A percentile compares a stretch with the other conserved stretches of the same genome.
Evolutionary conservation across 345 rosid species (phyloP).

Genomic region (Noccaea caerulescens): DNA sequence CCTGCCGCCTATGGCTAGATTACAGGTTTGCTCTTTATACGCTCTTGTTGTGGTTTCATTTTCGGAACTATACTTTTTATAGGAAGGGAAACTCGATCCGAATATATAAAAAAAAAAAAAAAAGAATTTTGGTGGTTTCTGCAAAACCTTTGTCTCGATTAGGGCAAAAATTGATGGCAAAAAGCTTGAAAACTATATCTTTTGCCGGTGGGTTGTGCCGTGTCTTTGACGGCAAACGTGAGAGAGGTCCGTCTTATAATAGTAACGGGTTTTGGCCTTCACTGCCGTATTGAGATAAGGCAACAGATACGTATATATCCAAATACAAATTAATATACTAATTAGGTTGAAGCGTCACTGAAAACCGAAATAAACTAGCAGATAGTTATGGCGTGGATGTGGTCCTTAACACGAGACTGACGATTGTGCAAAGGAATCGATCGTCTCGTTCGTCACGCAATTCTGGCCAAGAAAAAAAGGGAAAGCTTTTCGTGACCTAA

Average conservation of each 20-base stretch:
- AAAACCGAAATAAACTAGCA: neutral
- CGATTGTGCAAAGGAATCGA: too few species aligned
- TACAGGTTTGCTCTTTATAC: conserved; percentile 19
- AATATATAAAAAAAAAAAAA: conserved; percentile 19
- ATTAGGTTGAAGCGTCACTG: neutral
- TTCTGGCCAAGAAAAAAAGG: too few species aligned
- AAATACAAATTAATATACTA: neutral
- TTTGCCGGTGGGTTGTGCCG: conserved; percentile 40
- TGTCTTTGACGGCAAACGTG: conserved; percentile 37
- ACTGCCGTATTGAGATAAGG: conserved; percentile 28
- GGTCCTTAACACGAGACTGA: neutral
- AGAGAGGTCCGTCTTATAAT: conserved; percentile 4
- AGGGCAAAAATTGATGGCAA: conserved; percentile 31
- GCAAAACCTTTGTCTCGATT: conserved; percentile 21
- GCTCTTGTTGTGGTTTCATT: conserved; percentile 29
- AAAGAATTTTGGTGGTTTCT: conserved; percentile 30
- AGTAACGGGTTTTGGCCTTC: conserved; percentile 20
- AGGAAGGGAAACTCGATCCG: conserved; percentile 13
- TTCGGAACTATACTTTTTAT: conserved; percentile 8
- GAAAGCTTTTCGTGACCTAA: too few species aligned
- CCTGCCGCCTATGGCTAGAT: neutral
- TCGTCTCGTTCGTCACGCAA: too few species aligned
- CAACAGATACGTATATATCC: conserved; percentile 11
- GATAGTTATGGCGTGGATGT: neutral
- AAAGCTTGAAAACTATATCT: conserved; percentile 18